Evolutionary conservation across 192 early-diverging fungal genomes (phyloP).

Genomic region (Linnemannia exigua): DNA sequence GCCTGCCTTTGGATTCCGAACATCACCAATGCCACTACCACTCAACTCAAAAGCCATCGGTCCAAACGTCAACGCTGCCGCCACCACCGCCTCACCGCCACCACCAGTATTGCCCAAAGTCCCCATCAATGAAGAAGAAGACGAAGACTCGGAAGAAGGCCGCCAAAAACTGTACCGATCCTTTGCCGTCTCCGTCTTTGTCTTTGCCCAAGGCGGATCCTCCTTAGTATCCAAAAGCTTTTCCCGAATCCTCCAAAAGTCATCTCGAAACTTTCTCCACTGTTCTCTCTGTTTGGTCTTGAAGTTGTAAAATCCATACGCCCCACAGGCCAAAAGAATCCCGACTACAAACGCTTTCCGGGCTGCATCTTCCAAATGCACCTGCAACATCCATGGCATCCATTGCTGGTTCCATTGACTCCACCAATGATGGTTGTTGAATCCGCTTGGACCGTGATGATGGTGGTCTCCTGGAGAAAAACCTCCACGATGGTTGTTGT

Average conservation of each 20-base stretch:
- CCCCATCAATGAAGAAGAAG: too few species aligned
- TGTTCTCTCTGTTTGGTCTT: background rate
- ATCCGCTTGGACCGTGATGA: background rate
- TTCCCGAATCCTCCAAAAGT: background rate
- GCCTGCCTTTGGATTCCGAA: background rate
- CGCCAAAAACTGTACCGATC: background rate
- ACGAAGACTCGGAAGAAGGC: background rate
- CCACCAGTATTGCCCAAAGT: background rate
- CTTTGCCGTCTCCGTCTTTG: background rate
- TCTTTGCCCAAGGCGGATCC: background rate
- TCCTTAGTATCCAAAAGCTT: background rate
- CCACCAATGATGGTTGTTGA: background rate
- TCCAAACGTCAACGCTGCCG: too few species aligned
- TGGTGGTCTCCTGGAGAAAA: background rate
- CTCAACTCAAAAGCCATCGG: background rate
- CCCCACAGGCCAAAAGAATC: background rate
- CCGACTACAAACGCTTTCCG: background rate
- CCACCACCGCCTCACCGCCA: background rate
- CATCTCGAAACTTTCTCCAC: background rate
- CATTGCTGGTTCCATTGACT: background rate
- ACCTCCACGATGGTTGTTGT: background rate
- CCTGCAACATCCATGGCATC: slow-evolving; percentile 13
- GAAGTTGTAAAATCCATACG: background rate
- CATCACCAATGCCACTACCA: background rate
- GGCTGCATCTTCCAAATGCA: background rate